A percentile compares a stretch with the other conserved stretches of the same genome.
phyloP scores from a whole-genome alignment of 1,284 basidiomycete genomes.

The Exsudoporus floridanus region DNA sequence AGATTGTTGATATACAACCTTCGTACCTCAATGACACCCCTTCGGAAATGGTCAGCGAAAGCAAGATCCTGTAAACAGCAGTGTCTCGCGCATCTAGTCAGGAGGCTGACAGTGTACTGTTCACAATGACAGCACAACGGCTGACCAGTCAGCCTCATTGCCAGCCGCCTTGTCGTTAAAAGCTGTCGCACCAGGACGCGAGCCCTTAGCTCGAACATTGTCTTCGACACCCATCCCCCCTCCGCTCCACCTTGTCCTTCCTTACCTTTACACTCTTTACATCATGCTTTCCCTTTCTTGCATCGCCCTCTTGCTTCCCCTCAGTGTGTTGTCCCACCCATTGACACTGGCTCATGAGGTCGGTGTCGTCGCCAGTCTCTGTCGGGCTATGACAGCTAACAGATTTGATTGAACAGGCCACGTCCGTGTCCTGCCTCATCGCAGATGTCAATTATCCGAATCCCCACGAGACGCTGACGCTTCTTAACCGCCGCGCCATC shows the following conservation, averaged over 20 bases:
- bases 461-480: slow-evolving; percentile 22
- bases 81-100: not conserved
- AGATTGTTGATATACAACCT: too few species aligned
- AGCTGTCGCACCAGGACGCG: not conserved
- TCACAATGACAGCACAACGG: not conserved
- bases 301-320: slow-evolving; percentile 24
- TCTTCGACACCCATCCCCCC: not conserved
- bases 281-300: slow-evolving; percentile 24
- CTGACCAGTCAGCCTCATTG: slow-evolving; percentile 13
- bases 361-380: not conserved
- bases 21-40: too few species aligned
- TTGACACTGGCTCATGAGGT: slow-evolving; percentile 15
- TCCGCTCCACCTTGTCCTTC: not conserved
- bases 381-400: not conserved
- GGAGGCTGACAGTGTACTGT: not conserved
- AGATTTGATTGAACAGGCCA: slow-evolving; percentile 4
- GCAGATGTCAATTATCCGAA: slow-evolving; percentile 29
- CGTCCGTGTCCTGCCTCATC: slow-evolving; percentile 22
- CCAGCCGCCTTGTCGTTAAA: slow-evolving; percentile 14
- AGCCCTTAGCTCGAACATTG: not conserved
- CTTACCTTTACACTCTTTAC: slow-evolving; percentile 7
- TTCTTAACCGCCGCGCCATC: slow-evolving; percentile 25
- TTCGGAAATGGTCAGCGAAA: not conserved
- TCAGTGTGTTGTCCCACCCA: slow-evolving; percentile 19
- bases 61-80: not conserved